Base-by-base conservation (phyloP, 2,329 filamentous ascomycete species). In the Fusarium sterilihyphosum region DNA sequence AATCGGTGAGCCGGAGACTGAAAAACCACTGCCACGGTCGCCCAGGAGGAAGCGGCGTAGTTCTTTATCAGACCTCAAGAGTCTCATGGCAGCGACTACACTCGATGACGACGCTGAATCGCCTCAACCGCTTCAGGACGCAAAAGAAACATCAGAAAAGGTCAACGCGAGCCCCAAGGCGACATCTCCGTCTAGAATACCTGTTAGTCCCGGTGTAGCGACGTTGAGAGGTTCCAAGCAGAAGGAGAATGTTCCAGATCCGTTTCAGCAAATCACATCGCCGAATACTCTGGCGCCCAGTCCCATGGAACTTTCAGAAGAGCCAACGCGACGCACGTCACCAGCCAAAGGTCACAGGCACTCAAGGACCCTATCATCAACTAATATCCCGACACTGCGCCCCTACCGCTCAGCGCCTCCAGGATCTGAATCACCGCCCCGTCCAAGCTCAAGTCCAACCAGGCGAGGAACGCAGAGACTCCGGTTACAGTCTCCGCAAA, bases 41-140 rank as follows among this genome's bases (percentile, higher is more conserved):
- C 83, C 86, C 50, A 91, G 89, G 80, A 95, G 92, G 73, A 98
- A 97, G 85, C 89, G 96, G 63, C 92, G 96, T 80, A 98, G 95
- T 83, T 98, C 95, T 33, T 85, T 98, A 47, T 98, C 95, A 9
- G 96, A 98, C 81, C 87, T 98, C 54, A 93, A 91, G 75, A 88
- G 86, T 64, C 85, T 94, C 24, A 91, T 96, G 83, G 88, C 87
- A 46, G 87, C 90, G 63, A 86, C 91, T 14, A 88, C 85, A 17
- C 82, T 92, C 18, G 81, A 83, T 31, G 80, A 83, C 3, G 75
- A 81, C 6, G n/a, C n/a, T 35, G 80, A 82, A 53, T 73, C 83
- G 14, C 75, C 85, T 20, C 86, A 87, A 79, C 87, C 88, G 6
- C 81, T 90, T 29, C 86, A 87, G 73, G 81, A 87, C 74, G 85